Conservation (phyloP, 2,329 filamentous ascomycete genomes). For the Aspergillus sp. region DNA sequence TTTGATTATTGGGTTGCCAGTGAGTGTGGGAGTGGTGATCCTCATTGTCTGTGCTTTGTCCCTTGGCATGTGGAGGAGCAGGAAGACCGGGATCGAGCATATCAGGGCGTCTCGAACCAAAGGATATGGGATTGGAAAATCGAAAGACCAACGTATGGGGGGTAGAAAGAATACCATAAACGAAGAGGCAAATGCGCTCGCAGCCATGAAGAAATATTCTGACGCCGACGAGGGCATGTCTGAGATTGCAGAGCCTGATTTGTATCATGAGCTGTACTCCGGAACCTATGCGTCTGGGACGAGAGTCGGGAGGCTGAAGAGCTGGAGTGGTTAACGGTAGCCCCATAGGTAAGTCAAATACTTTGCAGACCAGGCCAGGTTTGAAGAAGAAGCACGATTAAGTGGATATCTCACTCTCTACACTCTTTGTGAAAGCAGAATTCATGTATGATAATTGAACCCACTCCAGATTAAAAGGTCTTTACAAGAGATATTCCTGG, state of each 20-base stretch:
- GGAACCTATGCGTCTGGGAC: conserved; percentile 28
- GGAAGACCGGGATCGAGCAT: conserved; percentile 29
- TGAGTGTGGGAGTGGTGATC: conserved; percentile 30
- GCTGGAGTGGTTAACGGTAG: conserved; percentile 15
- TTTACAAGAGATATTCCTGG: neutral
- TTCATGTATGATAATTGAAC: too few relatives aligned
- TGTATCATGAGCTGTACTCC: conserved; percentile 20
- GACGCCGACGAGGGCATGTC: conserved; percentile 11
- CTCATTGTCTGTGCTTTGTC: conserved; percentile 31
- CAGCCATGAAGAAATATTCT: conserved; percentile 15
- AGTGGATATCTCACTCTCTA: too few relatives aligned
- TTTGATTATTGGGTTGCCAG: conserved; percentile 36
- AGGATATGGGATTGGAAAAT: conserved; percentile 32
- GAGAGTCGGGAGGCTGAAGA: conserved; percentile 32
- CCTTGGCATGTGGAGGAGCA: conserved; percentile 35
- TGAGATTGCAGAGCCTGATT: conserved; percentile 9
- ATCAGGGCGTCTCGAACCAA: conserved; percentile 27
- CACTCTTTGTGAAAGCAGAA: too few relatives aligned
- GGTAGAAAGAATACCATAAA: conserved; percentile 18
- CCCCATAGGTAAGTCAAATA: neutral
- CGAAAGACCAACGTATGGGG: conserved; percentile 27
- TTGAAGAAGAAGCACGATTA: too few relatives aligned
- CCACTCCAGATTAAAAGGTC: too few relatives aligned
- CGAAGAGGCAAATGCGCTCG: conserved; percentile 20
- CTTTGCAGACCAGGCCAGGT: too few relatives aligned